A percentile compares a stretch with the other conserved stretches of the same genome.
Conservation (phyloP, 2,329 filamentous ascomycete genomes). For the Aspergillus sp. region DNA sequence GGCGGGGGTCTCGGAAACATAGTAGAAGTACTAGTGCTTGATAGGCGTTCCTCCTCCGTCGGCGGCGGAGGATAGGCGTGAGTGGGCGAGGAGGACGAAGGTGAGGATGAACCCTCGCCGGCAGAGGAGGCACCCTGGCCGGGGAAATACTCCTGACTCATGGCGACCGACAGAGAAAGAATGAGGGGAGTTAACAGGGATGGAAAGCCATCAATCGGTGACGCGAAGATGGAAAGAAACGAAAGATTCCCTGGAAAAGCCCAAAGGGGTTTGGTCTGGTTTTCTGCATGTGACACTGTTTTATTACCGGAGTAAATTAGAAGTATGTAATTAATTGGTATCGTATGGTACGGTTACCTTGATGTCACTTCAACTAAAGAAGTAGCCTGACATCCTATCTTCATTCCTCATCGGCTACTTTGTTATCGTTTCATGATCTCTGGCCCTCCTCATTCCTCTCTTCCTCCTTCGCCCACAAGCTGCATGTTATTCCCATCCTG, state of each 20-base stretch:
- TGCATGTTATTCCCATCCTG: too few species aligned
- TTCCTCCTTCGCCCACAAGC: background rate
- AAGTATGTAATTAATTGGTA: background rate
- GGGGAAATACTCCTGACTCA: slow-evolving; percentile 49
- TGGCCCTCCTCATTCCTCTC: background rate
- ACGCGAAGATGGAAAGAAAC: background rate
- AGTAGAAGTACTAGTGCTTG: slow-evolving; percentile 21
- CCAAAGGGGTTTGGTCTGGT: slow-evolving; percentile 14
- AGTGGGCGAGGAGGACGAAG: slow-evolving; percentile 5
- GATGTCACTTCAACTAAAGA: too few species aligned
- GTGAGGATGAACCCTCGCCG: slow-evolving; percentile 41
- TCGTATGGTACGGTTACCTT: background rate
- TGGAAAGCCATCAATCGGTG: slow-evolving; percentile 9
- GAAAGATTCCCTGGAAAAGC: slow-evolving; percentile 1
- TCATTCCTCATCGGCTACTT: too few species aligned
- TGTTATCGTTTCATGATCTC: background rate
- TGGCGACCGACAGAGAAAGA: slow-evolving; percentile 23
- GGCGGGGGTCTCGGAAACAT: slow-evolving; percentile 47
- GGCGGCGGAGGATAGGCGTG: background rate
- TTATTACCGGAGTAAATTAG: too few species aligned
- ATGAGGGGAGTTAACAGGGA: background rate
- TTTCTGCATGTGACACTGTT: slow-evolving; percentile 17
- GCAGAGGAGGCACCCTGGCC: slow-evolving; percentile 37
- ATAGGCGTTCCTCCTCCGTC: slow-evolving; percentile 29
- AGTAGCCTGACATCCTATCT: too few species aligned